Percentiles rank a stretch among this genome's conserved stretches.
Conservation (phyloP, 2,329 filamentous ascomycete species). For the Pseudopithomyces maydicus region DNA sequence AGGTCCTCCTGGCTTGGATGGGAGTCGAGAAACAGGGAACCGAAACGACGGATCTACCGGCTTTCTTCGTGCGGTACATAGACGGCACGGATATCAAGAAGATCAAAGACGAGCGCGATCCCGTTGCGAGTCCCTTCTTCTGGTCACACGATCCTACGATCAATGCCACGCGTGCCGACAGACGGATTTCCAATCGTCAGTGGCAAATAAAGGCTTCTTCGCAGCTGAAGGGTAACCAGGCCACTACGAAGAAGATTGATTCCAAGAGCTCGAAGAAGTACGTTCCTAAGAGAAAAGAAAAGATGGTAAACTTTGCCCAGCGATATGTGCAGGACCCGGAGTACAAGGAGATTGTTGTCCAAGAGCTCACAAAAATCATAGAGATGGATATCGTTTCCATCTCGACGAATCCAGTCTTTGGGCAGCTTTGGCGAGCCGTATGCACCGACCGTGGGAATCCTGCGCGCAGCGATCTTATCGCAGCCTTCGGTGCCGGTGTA, state of each 20-base stretch:
- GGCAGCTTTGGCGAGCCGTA: constrained; percentile 55
- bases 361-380: constrained; percentile 52
- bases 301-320: constrained; percentile 34
- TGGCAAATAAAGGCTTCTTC: constrained; percentile 4
- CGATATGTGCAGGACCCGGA: constrained; percentile 46
- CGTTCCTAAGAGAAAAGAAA: constrained; percentile 43
- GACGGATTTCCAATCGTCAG: not conserved
- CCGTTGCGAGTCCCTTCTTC: constrained; percentile 21
- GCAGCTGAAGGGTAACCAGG: constrained; percentile 18
- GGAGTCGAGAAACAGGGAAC: constrained; percentile 35
- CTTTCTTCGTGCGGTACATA: constrained; percentile 25
- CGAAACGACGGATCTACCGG: constrained; percentile 13
- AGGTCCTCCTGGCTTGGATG: constrained; percentile 54
- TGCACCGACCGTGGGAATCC: constrained; percentile 54
- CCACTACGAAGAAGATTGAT: constrained; percentile 18
- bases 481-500: constrained; percentile 50
- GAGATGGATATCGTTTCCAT: constrained; percentile 51
- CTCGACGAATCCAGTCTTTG: constrained; percentile 58
- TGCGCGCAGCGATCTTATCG: constrained; percentile 49
- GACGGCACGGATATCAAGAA: constrained; percentile 18
- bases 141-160: constrained; percentile 15
- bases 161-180: not conserved
- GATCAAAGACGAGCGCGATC: constrained; percentile 23
- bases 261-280: constrained; percentile 24
- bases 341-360: constrained; percentile 48